phyloP scores from a whole-genome alignment of 768 basidiomycete genomes.

The Leccinum barrowsii region DNA sequence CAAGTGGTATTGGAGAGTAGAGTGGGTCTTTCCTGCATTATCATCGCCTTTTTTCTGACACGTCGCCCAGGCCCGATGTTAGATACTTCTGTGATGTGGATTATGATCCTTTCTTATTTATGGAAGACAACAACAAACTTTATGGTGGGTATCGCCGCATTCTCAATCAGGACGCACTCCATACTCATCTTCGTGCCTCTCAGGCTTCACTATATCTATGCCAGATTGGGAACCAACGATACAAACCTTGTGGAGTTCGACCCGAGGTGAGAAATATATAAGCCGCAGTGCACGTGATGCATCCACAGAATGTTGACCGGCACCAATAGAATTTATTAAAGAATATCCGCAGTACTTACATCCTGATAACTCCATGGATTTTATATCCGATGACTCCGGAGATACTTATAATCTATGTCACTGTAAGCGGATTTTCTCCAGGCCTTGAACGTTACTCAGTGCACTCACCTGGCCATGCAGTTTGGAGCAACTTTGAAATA shows the following conservation, averaged over 20 bases:
- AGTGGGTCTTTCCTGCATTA: slow-evolving; percentile 32
- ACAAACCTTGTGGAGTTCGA: slow-evolving; percentile 56
- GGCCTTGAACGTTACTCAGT: not conserved
- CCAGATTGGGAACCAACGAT: slow-evolving; percentile 66
- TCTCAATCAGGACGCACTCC: not conserved
- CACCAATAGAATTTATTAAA: slow-evolving; percentile 49
- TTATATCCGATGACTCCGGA: slow-evolving; percentile 65
- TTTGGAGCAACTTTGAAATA: slow-evolving; percentile 96
- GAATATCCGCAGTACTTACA: slow-evolving; percentile 53
- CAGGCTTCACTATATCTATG: slow-evolving; percentile 61
- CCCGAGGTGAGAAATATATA: slow-evolving; percentile 44
- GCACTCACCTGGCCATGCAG: slow-evolving; percentile 34
- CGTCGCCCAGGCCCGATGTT: slow-evolving; percentile 39
- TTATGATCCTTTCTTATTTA: slow-evolving; percentile 50
- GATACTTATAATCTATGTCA: slow-evolving; percentile 64
- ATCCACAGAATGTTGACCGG: slow-evolving; percentile 30
- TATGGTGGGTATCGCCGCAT: slow-evolving; percentile 37
- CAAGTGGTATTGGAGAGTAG: slow-evolving; percentile 62
- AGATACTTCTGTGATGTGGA: slow-evolving; percentile 53
- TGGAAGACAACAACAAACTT: slow-evolving; percentile 50
- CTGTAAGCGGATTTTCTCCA: slow-evolving; percentile 37
- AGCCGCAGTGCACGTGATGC: slow-evolving; percentile 12
- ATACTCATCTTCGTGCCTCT: not conserved
- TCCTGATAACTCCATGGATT: slow-evolving; percentile 56
- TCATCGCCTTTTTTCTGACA: not conserved